These are phyloP conservation scores for Colletotrichum melonis DNA, from an alignment of 2,329 filamentous ascomycete genomes.

Conservation along the genomic window DNA sequence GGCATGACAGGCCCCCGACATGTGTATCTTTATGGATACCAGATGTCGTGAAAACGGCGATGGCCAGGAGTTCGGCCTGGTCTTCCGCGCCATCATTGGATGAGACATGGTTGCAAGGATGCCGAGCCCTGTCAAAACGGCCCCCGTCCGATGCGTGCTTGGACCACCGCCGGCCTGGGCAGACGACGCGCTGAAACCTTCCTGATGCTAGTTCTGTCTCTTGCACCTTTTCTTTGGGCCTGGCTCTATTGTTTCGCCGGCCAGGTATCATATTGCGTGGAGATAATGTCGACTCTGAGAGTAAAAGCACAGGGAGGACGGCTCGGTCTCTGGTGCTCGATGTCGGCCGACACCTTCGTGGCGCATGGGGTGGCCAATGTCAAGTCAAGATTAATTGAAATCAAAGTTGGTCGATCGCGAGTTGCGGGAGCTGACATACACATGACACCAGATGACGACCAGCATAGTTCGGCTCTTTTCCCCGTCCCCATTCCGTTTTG, in stretches of 20 bases:
- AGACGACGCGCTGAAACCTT: conserved; percentile 27
- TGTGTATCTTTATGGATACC: background rate
- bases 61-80: background rate
- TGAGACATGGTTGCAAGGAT: conserved; percentile 19
- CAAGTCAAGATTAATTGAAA: background rate
- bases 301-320: background rate
- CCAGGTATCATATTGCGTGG: background rate
- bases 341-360: background rate
- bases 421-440: background rate
- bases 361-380: background rate
- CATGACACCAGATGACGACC: background rate
- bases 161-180: conserved; percentile 22
- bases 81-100: conserved; percentile 13
- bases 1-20: conserved; percentile 19
- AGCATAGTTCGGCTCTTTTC: background rate
- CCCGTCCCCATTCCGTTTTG: background rate
- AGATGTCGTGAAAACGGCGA: background rate
- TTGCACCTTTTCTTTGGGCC: background rate
- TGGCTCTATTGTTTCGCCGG: background rate
- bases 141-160: conserved; percentile 22
- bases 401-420: background rate
- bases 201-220: conserved; percentile 30
- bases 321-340: background rate
- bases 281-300: background rate
- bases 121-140: conserved; percentile 14